Conservation (phyloP, 805 yeast species). For the Saturnispora kantuleensis region DNA sequence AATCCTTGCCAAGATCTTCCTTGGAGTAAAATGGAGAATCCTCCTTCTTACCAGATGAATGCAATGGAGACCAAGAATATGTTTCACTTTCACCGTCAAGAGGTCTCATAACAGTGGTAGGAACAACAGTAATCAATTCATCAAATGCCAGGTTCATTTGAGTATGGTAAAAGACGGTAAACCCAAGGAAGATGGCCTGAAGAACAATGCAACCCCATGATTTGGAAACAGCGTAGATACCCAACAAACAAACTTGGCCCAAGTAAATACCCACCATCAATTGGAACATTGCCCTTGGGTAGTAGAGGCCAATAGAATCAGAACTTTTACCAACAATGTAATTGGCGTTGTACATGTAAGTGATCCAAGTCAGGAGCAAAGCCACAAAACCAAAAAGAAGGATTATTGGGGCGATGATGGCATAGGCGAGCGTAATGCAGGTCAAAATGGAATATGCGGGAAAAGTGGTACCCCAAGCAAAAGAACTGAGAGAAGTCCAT, state of each 20-base stretch:
- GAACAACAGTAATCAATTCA: constrained; percentile 45
- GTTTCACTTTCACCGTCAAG: constrained; percentile 62
- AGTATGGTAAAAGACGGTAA: constrained; percentile 62
- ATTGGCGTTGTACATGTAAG: constrained; percentile 67
- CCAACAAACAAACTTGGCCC: constrained; percentile 79
- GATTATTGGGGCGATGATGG: constrained; percentile 75
- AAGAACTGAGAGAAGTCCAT: constrained; percentile 41
- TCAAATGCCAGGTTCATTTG: constrained; percentile 59
- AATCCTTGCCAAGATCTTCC: constrained; percentile 1
- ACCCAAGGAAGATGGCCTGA: constrained; percentile 52
- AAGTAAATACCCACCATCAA: constrained; percentile 80
- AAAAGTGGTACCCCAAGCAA: constrained; percentile 67
- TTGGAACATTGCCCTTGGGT: constrained; percentile 84
- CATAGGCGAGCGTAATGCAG: constrained; percentile 56
- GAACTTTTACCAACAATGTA: constrained; percentile 60
- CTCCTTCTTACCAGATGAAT: neutral
- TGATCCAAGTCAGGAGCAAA: constrained; percentile 62
- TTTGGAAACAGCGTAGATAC: constrained; percentile 80
- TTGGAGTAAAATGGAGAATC: constrained; percentile 8
- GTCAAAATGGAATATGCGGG: constrained; percentile 69
- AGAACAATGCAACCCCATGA: constrained; percentile 91
- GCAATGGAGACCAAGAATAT: constrained; percentile 35
- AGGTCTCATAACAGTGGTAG: constrained; percentile 68
- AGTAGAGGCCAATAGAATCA: constrained; percentile 73
- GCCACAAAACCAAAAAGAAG: constrained; percentile 63